phyloP scores from a whole-genome alignment of 2,329 filamentous ascomycete species.

The Trematosphaeria pertusa region DNA sequence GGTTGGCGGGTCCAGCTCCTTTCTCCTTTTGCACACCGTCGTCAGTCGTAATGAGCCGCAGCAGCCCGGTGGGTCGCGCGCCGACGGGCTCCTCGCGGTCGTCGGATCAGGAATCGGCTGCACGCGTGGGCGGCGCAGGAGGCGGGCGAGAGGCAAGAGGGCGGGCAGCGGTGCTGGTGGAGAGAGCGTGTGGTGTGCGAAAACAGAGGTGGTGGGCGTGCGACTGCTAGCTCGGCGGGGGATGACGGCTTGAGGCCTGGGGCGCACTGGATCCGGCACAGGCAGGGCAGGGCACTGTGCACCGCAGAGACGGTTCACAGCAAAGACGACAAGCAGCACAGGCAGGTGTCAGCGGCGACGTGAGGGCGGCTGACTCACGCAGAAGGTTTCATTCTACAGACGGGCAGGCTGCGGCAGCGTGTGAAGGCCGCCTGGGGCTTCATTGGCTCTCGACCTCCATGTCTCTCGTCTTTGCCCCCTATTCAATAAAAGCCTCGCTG shows the following conservation, averaged over 20 bases:
- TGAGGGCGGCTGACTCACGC: constrained; percentile 15
- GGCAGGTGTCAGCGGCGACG: constrained; percentile 4
- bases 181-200: too few species aligned
- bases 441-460: constrained; percentile 18
- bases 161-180: constrained; percentile 1
- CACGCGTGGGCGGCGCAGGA: constrained; percentile 7
- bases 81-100: constrained; percentile 20
- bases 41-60: constrained; percentile 27
- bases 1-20: constrained; percentile 34
- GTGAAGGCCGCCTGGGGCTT: background rate
- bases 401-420: background rate
- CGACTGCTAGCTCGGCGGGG: too few species aligned
- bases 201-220: background rate
- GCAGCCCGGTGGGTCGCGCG: constrained; percentile 29
- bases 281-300: too few species aligned
- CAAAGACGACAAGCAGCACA: background rate
- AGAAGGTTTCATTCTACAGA: constrained; percentile 14
- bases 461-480: constrained; percentile 20
- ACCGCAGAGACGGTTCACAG: too few species aligned
- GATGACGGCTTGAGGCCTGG: too few species aligned
- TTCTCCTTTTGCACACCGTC: constrained; percentile 29
- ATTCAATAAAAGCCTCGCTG: constrained; percentile 21
- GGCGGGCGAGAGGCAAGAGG: background rate
- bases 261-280: too few species aligned
- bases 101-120: constrained; percentile 11